A percentile compares a stretch with the other conserved stretches of the same genome.
Evolutionary conservation across 768 basidiomycete species (phyloP).

Genomic region (Mycena rosella): DNA sequence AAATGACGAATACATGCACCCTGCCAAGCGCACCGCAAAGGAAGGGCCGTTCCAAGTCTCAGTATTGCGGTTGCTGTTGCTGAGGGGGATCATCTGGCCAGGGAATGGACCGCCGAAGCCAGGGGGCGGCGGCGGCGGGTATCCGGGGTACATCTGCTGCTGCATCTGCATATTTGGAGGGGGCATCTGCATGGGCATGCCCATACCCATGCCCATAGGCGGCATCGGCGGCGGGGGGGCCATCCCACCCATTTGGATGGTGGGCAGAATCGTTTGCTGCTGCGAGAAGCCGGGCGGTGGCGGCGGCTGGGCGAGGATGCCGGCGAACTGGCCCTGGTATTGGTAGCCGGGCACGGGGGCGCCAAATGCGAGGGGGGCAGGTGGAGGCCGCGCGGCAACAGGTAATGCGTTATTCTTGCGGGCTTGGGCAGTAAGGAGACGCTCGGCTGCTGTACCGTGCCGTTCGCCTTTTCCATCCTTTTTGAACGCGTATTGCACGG

Average conservation of each 20-base stretch:
- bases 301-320: conserved; percentile 84
- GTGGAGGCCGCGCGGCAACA: conserved; percentile 79
- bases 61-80: conserved; percentile 58
- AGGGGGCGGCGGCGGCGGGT: conserved; percentile 69
- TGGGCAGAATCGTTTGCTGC: conserved; percentile 75
- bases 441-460: conserved; percentile 97
- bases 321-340: conserved; percentile 95
- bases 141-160: conserved; percentile 64
- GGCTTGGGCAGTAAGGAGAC: conserved; percentile 94
- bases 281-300: conserved; percentile 86
- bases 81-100: conserved; percentile 54
- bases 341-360: conserved; percentile 77
- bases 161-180: conserved; percentile 62
- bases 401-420: conserved; percentile 95
- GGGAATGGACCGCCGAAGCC: conserved; percentile 70
- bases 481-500: conserved; percentile 98
- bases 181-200: conserved; percentile 45
- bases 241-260: conserved; percentile 53
- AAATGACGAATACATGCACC: conserved; percentile 24
- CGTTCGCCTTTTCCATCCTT: conserved; percentile 99
- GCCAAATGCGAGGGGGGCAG: conserved; percentile 80
- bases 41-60: conserved; percentile 27
- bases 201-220: conserved; percentile 38
- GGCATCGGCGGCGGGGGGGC: conserved; percentile 32
- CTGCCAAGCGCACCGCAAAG: conserved; percentile 33